These are phyloP conservation scores for Blastocystis sp. DNA, from an alignment of 352 stramenopile genomes.

Conservation along the genomic window DNA sequence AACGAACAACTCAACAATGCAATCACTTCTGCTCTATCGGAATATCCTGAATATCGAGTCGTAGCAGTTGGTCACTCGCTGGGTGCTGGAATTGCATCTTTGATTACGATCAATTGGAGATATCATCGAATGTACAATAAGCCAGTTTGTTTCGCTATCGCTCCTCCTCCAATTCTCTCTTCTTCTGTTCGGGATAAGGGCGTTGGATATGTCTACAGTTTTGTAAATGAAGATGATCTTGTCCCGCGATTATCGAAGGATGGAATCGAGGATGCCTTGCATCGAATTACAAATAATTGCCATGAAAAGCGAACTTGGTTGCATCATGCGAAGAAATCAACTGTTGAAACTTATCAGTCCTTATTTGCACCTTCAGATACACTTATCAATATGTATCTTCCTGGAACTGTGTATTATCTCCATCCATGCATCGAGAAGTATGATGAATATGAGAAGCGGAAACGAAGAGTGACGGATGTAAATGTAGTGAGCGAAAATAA, in stretches of 20 bases:
- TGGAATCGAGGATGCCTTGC: not conserved
- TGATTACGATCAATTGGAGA: conserved; percentile 23
- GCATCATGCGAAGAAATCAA: not conserved
- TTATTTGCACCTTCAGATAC: not conserved
- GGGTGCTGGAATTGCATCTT: conserved; percentile 35
- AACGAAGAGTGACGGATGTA: not conserved
- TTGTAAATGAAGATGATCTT: conserved; percentile 59
- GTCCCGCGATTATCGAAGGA: conserved; percentile 15
- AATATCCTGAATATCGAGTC: not conserved
- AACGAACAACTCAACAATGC: not conserved
- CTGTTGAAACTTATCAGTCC: not conserved
- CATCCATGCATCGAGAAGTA: conserved; percentile 35
- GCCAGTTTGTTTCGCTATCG: conserved; percentile 26
- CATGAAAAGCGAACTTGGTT: conserved; percentile 16
- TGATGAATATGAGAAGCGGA: conserved; percentile 8
- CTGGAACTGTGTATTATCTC: not conserved
- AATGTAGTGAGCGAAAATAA: not conserved
- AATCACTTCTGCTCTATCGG: not conserved
- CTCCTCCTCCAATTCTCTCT: conserved; percentile 12
- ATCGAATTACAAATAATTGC: not conserved
- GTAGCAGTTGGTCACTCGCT: conserved; percentile 44
- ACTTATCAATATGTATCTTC: conserved; percentile 33
- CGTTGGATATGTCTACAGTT: conserved; percentile 12
- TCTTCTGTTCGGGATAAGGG: conserved; percentile 34
- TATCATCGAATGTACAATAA: not conserved